Evolutionary conservation across 2,329 filamentous ascomycete species (phyloP), one percentile per base, ranked within the genome.

Genomic region (Phialophora macrospora): DNA sequence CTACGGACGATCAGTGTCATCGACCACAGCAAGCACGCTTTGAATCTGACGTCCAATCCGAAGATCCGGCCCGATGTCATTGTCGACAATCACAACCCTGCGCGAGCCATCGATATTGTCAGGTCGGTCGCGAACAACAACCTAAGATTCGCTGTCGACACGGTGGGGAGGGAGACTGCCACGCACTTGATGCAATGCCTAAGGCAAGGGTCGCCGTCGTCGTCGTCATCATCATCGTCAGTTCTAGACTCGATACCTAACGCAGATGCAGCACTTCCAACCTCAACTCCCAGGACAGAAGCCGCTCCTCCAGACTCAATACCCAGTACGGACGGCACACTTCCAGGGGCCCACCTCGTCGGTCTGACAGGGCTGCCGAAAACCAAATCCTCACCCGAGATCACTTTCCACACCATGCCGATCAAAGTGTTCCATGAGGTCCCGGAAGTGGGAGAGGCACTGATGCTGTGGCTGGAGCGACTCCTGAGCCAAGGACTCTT

Each of bases 401-500:
- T 59, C 58, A 34, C 17, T 8, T 83, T 87, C 63, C 89, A 92
- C 72, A 85, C 82, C 0, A 87, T 93, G 0, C 90, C 90, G 0
- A 90, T 93, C 67, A 93, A 93, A 75, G 73, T 91, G 3, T 93
- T 91, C 72, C 90, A 93, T 73, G 87, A 89, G 64, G 82, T 88
- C 0, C 84, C 86, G 0, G 80, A 81, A 1, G 80, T 92, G 0
- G 90, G 90, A 0, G 84, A 87, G 68, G 81, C 81, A 0, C 74
- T 92, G 61, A 86, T 87, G 12, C 74, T 79, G 1, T 93, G 90
- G 90, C 77, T 92, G 28, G 90, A 92, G 74, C 78, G 81, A 26
- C 75, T 93, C n/a, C 75, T 93, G 6, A n/a, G 52, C 14, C 79
- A 82, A 8, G 73, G 81, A 0, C 72, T 93, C 2, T 77, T 80